phyloP scores from a whole-genome alignment of 2,329 filamentous ascomycete species.

The Colletotrichum viniferum region DNA sequence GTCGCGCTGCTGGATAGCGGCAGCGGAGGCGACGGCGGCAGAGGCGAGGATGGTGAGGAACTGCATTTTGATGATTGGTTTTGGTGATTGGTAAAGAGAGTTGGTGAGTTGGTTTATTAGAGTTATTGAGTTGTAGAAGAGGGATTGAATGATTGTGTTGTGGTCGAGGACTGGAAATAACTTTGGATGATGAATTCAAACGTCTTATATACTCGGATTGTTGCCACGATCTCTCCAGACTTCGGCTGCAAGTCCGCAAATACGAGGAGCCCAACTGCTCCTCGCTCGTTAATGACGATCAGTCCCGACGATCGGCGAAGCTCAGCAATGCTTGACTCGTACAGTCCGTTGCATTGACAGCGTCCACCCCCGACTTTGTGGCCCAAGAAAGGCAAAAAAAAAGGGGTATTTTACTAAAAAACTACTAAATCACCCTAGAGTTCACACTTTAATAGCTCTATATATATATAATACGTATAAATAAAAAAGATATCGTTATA shows the following conservation, averaged over 20 bases:
- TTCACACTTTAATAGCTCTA: too few species aligned
- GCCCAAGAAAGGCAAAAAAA: too few species aligned
- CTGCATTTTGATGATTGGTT: constrained; percentile 28
- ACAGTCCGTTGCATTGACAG: too few species aligned
- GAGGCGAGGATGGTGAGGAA: constrained; percentile 25
- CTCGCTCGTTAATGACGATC: constrained; percentile 9
- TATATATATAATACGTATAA: too few species aligned
- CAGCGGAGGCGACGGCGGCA: constrained; percentile 24
- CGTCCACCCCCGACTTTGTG: too few species aligned
- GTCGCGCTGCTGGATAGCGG: constrained; percentile 25
- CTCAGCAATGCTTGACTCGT: not conserved
- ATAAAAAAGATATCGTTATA: too few species aligned
- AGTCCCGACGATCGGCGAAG: not conserved
- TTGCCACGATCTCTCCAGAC: not conserved
- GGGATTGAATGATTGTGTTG: not conserved
- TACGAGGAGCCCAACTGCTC: not conserved
- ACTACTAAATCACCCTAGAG: too few species aligned
- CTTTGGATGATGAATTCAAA: not conserved
- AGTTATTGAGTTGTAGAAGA: not conserved
- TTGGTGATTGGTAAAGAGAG: not conserved
- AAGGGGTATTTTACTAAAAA: too few species aligned
- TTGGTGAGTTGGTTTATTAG: not conserved
- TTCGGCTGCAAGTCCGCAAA: not conserved
- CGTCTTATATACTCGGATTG: not conserved
- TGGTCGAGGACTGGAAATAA: not conserved